Conservation (phyloP, 345 rosid species). For the Durio zibethinus region DNA sequence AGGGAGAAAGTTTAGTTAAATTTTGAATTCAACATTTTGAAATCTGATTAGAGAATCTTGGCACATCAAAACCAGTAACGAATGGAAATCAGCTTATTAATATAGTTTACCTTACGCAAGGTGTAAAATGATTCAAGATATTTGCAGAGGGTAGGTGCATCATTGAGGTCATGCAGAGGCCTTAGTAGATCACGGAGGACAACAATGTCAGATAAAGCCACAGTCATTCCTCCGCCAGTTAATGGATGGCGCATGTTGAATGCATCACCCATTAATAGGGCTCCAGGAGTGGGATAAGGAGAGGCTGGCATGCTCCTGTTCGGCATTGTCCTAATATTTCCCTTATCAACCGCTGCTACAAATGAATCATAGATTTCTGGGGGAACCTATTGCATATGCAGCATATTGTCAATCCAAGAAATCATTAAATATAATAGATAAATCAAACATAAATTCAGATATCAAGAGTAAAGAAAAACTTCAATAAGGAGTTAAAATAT, state of each 20-base stretch:
- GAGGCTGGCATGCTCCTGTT: conserved; percentile 53
- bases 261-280: conserved; percentile 50
- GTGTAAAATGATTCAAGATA: conserved; percentile 52
- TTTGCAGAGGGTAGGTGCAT: conserved; percentile 41
- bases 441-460: not conserved
- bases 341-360: conserved; percentile 40
- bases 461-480: not conserved
- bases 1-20: not conserved
- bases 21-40: not conserved
- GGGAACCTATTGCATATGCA: conserved; percentile 33
- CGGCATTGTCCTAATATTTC: conserved; percentile 47
- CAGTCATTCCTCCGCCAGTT: conserved; percentile 54
- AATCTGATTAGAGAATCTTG: not conserved
- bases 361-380: conserved; percentile 38
- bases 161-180: conserved; percentile 37
- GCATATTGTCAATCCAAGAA: not conserved
- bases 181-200: conserved; percentile 44
- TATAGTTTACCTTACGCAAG: conserved; percentile 39
- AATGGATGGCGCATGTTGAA: conserved; percentile 54
- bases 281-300: conserved; percentile 48
- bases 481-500: not conserved
- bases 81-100: not conserved
- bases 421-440: not conserved
- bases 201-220: conserved; percentile 47
- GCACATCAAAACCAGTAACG: not conserved